Conservation (phyloP, 345 rosid genomes). For the Eucalyptus leucophloia region DNA sequence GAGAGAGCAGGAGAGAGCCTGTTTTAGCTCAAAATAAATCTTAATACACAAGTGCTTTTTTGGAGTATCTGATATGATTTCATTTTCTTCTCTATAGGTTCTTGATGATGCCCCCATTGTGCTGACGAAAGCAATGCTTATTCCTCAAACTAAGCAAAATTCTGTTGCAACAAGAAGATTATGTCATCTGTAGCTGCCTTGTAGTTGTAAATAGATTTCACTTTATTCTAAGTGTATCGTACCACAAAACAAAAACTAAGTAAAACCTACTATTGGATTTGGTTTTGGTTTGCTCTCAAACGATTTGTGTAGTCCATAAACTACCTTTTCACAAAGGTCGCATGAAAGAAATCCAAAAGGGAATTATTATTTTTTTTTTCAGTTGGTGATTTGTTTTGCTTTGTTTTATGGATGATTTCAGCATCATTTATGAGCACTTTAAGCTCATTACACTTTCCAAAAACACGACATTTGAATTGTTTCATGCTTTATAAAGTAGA, state of each 20-base stretch:
- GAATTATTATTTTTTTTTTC: too few relatives aligned
- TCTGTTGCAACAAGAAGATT: rapidly evolving
- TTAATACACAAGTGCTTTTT: too few relatives aligned
- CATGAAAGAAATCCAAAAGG: too few relatives aligned
- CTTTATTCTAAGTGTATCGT: rapidly evolving
- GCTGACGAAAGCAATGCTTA: rapidly evolving
- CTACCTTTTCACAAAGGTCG: rapidly evolving
- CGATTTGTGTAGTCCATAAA: too few relatives aligned
- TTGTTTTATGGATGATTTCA: rapidly evolving
- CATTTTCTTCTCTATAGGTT: too few relatives aligned
- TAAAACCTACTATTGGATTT: too few relatives aligned
- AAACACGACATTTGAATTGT: too few relatives aligned
- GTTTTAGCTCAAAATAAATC: too few relatives aligned
- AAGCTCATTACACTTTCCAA: too few relatives aligned
- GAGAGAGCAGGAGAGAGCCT: rapidly evolving
- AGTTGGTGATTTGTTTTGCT: too few relatives aligned
- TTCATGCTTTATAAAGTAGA: rapidly evolving
- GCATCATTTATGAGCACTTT: rapidly evolving
- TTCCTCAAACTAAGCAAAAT: rapidly evolving
- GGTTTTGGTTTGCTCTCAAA: too few relatives aligned
- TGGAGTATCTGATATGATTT: rapidly evolving
- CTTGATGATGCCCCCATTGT: rapidly evolving
- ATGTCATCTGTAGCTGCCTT: too few relatives aligned
- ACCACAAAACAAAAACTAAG: rapidly evolving
- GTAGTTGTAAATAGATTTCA: rapidly evolving